Percentiles rank a stretch among this genome's conserved stretches.
These are phyloP conservation scores for Botryotinia globosa DNA, from an alignment of 2,329 filamentous ascomycete genomes.

Conservation along the genomic window DNA sequence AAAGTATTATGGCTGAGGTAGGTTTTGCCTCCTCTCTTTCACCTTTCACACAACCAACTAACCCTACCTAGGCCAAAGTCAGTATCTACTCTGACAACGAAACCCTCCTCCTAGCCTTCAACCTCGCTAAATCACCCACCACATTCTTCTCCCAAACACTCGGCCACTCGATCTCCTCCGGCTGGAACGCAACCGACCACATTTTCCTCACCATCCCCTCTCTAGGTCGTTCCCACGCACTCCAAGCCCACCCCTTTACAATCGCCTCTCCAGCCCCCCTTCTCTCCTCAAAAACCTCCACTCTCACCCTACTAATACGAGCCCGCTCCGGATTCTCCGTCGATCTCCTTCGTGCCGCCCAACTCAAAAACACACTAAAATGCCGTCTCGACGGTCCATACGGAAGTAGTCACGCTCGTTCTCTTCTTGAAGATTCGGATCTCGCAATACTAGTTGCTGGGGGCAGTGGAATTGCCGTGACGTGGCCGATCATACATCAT, in stretches of 20 bases:
- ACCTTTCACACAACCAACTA: background rate
- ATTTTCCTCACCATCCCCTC: conserved; percentile 59
- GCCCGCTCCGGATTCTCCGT: conserved; percentile 58
- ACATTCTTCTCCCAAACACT: conserved; percentile 23
- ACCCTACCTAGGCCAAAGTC: conserved; percentile 38
- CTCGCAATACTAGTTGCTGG: conserved; percentile 58
- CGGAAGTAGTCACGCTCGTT: conserved; percentile 54
- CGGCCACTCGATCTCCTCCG: conserved; percentile 43
- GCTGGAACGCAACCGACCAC: conserved; percentile 62
- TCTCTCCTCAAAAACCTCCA: conserved; percentile 43
- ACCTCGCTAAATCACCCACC: conserved; percentile 23
- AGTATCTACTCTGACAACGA: conserved; percentile 54
- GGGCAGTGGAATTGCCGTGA: conserved; percentile 63
- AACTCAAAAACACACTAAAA: conserved; percentile 42
- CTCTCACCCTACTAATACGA: conserved; percentile 57
- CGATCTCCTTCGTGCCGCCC: conserved; percentile 52
- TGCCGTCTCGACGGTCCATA: conserved; percentile 64
- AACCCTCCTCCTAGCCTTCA: conserved; percentile 48
- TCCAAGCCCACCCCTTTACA: conserved; percentile 66
- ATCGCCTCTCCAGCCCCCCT: conserved; percentile 58
- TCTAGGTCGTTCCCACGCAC: conserved; percentile 49
- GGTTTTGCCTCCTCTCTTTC: conserved; percentile 22
- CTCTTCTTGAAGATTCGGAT: conserved; percentile 49
- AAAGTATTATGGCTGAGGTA: conserved; percentile 48
- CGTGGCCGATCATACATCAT: conserved; percentile 58